Conservation (phyloP, 129 eudicot species). For the Glebionis coronaria region DNA sequence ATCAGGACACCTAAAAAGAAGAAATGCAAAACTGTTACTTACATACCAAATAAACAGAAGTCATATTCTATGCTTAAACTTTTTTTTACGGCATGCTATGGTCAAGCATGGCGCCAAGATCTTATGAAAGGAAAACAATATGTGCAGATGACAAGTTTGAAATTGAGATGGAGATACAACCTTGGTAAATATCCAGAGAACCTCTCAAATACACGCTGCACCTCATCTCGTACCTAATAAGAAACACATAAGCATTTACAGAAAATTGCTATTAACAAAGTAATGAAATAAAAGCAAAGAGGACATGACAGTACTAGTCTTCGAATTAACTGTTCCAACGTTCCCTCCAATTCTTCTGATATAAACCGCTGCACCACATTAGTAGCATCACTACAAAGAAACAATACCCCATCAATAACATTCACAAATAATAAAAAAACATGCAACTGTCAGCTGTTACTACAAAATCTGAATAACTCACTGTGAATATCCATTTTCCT, state of each 20-base stretch:
- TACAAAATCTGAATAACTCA: constrained; percentile 22
- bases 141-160: constrained; percentile 3
- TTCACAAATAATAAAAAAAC: not conserved
- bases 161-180: constrained; percentile 29
- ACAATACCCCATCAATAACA: constrained; percentile 17
- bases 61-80: not conserved
- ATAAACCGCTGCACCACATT: constrained; percentile 33
- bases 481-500: constrained; percentile 40
- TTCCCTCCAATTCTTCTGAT: constrained; percentile 33
- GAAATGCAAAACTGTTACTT: not conserved
- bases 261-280: too few relatives aligned
- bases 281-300: constrained; percentile 1
- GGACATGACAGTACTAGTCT: constrained; percentile 37
- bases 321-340: constrained; percentile 61
- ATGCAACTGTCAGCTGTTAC: not conserved
- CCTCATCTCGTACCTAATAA: constrained; percentile 62
- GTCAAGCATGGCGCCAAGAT: not conserved
- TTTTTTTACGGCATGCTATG: not conserved
- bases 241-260: constrained; percentile 7
- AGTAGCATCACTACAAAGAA: constrained; percentile 38
- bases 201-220: constrained; percentile 36
- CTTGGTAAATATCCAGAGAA: constrained; percentile 38
- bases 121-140: not conserved
- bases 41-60: not conserved
- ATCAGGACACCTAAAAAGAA: constrained; percentile 34